phyloP scores from a whole-genome alignment of 345 rosid species.

The Citrus sp. region DNA sequence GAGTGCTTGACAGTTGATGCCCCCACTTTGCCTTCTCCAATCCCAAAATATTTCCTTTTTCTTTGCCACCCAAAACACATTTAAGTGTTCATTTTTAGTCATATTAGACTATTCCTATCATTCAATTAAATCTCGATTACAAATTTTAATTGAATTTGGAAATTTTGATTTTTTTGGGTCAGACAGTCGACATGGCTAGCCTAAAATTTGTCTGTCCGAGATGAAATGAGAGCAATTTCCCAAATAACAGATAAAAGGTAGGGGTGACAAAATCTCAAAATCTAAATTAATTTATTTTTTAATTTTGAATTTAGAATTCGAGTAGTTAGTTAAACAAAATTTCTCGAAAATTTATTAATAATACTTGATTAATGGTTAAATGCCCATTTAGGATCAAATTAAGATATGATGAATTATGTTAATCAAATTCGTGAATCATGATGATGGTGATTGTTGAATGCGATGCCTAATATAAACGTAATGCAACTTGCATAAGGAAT shows the following conservation, averaged over 20 bases:
- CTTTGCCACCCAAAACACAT: neutral
- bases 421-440: neutral
- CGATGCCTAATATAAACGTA: neutral
- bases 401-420: neutral
- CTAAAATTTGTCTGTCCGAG: no score
- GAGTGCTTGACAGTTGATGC: slow-evolving; percentile 12
- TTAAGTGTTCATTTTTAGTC: neutral
- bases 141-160: no score
- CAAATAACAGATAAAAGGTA: no score
- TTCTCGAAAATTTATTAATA: neutral
- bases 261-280: no score
- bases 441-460: neutral
- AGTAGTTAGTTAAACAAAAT: no score
- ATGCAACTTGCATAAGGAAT: neutral
- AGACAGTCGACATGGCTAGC: no score
- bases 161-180: no score
- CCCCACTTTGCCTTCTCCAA: neutral
- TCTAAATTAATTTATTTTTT: no score
- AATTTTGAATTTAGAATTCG: no score
- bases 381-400: neutral
- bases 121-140: no score
- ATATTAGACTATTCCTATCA: no score
- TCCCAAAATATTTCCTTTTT: neutral
- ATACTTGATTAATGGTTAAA: neutral
- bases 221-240: neutral